phyloP scores from a whole-genome alignment of 164 flowering plant species.

The Echeveria elegans region DNA sequence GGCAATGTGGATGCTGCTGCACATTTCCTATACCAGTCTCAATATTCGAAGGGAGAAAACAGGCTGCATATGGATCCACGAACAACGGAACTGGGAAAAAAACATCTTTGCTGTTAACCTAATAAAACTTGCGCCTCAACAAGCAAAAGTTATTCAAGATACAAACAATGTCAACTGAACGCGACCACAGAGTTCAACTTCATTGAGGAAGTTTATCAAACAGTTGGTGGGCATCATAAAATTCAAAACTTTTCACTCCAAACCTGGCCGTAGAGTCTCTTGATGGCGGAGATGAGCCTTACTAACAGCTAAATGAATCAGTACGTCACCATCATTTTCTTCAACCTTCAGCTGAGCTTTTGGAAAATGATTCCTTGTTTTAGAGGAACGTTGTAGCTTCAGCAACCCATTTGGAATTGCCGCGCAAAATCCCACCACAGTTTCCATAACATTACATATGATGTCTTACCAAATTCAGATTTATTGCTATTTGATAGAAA shows the following conservation, averaged over 20 bases:
- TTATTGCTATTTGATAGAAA: too few relatives aligned
- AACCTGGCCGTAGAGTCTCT: conserved; percentile 52
- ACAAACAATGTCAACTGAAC: background rate
- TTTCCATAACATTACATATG: background rate
- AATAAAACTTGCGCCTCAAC: background rate
- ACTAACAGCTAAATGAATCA: conserved; percentile 39
- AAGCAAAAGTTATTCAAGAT: background rate
- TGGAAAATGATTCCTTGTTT: conserved; percentile 13
- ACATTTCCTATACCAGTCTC: conserved; percentile 19
- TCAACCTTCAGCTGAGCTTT: conserved; percentile 27
- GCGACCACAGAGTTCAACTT: background rate
- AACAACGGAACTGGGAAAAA: conserved; percentile 64
- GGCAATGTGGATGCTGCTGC: conserved; percentile 38
- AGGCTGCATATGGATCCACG: conserved; percentile 68
- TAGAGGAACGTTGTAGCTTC: background rate
- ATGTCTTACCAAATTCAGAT: too few relatives aligned
- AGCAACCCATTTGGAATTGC: background rate
- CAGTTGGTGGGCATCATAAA: background rate
- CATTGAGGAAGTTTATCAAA: background rate
- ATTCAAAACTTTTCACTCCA: background rate
- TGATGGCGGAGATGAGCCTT: conserved; percentile 63
- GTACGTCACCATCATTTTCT: conserved; percentile 28
- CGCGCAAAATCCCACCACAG: background rate
- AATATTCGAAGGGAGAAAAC: conserved; percentile 31
- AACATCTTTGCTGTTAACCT: background rate